These are phyloP conservation scores for Lachnellula subtilissima DNA, from an alignment of 2,329 filamentous ascomycete genomes.

Conservation along the genomic window DNA sequence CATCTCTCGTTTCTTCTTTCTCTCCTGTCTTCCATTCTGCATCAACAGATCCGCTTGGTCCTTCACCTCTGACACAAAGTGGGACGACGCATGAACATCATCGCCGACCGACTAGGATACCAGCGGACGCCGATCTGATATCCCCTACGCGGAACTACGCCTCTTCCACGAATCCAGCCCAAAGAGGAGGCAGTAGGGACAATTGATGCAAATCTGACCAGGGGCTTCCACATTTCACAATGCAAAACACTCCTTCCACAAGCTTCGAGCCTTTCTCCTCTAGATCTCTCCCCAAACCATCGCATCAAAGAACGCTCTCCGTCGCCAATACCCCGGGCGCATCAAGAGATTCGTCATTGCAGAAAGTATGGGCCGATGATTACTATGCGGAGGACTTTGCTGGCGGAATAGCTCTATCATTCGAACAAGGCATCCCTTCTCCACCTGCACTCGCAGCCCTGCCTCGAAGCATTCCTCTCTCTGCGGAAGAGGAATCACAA, in stretches of 20 bases:
- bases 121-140: too few species aligned
- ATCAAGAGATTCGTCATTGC: slow-evolving; percentile 20
- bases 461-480: slow-evolving; percentile 9
- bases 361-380: slow-evolving; percentile 27
- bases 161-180: too few species aligned
- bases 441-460: slow-evolving; percentile 9
- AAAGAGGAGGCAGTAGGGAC: too few species aligned
- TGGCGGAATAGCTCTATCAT: slow-evolving; percentile 3
- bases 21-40: too few species aligned
- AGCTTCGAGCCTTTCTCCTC: neutral
- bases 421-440: slow-evolving; percentile 9
- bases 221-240: neutral
- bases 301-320: slow-evolving; percentile 10
- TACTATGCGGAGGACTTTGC: slow-evolving; percentile 19
- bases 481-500: slow-evolving; percentile 13
- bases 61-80: too few species aligned
- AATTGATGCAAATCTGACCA: too few species aligned
- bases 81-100: too few species aligned
- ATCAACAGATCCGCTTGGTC: too few species aligned
- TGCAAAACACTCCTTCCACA: neutral
- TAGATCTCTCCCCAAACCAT: neutral
- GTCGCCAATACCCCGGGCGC: slow-evolving; percentile 6
- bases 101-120: too few species aligned
- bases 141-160: too few species aligned
- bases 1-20: too few species aligned